Base-by-base conservation (phyloP, 2,329 filamentous ascomycete genomes). In the Cercospora zeae-maydis region DNA sequence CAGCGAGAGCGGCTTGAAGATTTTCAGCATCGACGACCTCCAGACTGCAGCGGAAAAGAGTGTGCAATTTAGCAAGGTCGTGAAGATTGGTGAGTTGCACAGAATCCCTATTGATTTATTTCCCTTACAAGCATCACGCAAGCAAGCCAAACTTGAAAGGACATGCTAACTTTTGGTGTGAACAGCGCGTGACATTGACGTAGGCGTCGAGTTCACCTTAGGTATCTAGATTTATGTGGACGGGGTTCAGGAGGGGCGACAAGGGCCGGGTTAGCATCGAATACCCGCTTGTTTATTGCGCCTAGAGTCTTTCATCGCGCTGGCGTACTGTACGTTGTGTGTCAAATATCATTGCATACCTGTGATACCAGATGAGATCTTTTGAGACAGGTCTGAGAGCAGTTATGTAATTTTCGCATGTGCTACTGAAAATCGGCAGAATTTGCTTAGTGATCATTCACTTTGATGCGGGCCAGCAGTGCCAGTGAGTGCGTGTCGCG, bases 11-110 rank as follows among this genome's bases (percentile, higher is more conserved):
- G 93, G 95, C 73, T 87, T 99, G 75, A 99, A 99, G 89, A 99
- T 99, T 81, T 99, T 99, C 86, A 96, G 91, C 75, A 98, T 99
- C 67, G 93, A 98, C 77, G 95, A 99, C 81, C 86, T 99, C 74
- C 95, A 99, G 82, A 95, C 82, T 76, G 95, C 95, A 45, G 95
- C 95, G 69, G 95, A 98, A 86, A 98, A 96, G 86, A 90, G 93
- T 31, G 95, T 99, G 69, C 93, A 99, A 81, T 93, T 99, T 80
- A 97, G 92, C 74, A 98, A 97, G 87, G 91, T 99, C 71, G 95
- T 99, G 74, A 98, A 98, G 88, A 90, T 96, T 88, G 91, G 88
- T 91, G 82, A 83, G 88, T 85, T 24, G 53, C 55, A 54, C 37
- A 53, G 55, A 37, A 59, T 61, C 45, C 33, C 45, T 39, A 27